Conservation (phyloP, 108 stramenopile species). For the Pseudonitzschia delicatissima region DNA sequence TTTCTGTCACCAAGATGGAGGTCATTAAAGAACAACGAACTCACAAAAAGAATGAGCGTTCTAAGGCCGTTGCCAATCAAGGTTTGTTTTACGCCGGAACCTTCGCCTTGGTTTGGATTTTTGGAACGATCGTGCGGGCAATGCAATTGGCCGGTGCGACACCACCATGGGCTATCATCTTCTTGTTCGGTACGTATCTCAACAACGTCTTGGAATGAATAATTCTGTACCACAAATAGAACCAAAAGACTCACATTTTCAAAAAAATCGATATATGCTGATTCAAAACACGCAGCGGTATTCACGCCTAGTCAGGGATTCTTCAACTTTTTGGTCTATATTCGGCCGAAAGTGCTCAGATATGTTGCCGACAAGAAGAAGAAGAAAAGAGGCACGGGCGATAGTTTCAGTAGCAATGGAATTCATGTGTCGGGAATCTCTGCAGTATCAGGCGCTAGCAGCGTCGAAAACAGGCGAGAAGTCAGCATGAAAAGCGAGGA, state of each 20-base stretch:
- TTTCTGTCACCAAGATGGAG: not conserved
- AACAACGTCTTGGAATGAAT: too few relatives aligned
- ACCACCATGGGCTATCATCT: not conserved
- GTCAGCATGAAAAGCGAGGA: too few relatives aligned
- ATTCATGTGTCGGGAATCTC: constrained; percentile 1
- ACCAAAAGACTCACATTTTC: too few relatives aligned
- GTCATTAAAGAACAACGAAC: not conserved
- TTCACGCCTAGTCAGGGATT: constrained; percentile 41
- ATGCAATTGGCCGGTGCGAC: not conserved
- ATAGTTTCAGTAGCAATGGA: not conserved
- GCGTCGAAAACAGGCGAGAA: too few relatives aligned
- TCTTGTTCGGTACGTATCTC: constrained; percentile 7
- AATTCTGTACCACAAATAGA: too few relatives aligned
- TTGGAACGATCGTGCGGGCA: not conserved
- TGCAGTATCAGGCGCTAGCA: too few relatives aligned
- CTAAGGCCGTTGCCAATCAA: constrained; percentile 8
- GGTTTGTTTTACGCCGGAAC: constrained; percentile 7
- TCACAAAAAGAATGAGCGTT: not conserved
- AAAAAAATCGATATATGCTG: too few relatives aligned
- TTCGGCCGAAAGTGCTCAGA: constrained; percentile 18
- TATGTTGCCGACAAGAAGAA: not conserved
- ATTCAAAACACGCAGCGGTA: not conserved
- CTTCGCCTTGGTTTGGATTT: not conserved
- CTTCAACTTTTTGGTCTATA: constrained; percentile 42
- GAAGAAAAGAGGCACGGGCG: not conserved